These are phyloP conservation scores for Pseudonitzschia multiseries DNA, from an alignment of 108 stramenopile genomes.

Conservation along the genomic window DNA sequence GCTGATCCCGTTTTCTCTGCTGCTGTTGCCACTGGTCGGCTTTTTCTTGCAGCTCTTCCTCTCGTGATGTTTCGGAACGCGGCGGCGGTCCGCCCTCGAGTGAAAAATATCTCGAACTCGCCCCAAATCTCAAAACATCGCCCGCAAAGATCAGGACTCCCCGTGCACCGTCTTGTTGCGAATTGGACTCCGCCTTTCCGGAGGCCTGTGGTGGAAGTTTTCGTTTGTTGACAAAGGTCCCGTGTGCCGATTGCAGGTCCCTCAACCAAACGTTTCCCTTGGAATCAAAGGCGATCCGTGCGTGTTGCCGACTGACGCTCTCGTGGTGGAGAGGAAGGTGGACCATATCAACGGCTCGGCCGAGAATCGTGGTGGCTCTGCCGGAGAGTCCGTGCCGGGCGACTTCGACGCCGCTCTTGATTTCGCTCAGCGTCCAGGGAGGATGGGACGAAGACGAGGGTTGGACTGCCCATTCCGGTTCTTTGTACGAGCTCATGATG, in stretches of 20 bases:
- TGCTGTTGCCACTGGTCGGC: slow-evolving; percentile 25
- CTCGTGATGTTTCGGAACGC: slow-evolving; percentile 17
- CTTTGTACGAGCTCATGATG: slow-evolving; percentile 17
- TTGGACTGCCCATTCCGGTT: slow-evolving; percentile 30
- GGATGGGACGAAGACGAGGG: slow-evolving; percentile 5
- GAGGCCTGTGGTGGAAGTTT: slow-evolving; percentile 50
- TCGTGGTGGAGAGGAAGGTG: slow-evolving; percentile 66
- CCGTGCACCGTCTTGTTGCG: slow-evolving; percentile 43
- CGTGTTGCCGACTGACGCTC: slow-evolving; percentile 71
- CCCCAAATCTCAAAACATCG: slow-evolving; percentile 72
- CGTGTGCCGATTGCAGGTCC: slow-evolving; percentile 69
- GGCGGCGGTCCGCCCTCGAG: slow-evolving; percentile 46
- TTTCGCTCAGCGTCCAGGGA: slow-evolving; percentile 45
- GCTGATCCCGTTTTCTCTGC: neutral
- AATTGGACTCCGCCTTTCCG: slow-evolving; percentile 43
- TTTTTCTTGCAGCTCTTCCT: slow-evolving; percentile 43
- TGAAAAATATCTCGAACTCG: slow-evolving; percentile 58
- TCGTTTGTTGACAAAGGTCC: slow-evolving; percentile 65
- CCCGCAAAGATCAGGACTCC: slow-evolving; percentile 75
- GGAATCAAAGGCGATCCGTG: slow-evolving; percentile 72
- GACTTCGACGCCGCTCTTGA: slow-evolving; percentile 51
- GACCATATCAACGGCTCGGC: slow-evolving; percentile 63
- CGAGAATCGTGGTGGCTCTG: slow-evolving; percentile 50
- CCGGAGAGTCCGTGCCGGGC: slow-evolving; percentile 23
- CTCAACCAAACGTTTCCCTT: slow-evolving; percentile 59